Percentiles rank a stretch among this genome's conserved stretches.
Conservation (phyloP, 1,284 basidiomycete species). For the Schizophyllum commune region DNA sequence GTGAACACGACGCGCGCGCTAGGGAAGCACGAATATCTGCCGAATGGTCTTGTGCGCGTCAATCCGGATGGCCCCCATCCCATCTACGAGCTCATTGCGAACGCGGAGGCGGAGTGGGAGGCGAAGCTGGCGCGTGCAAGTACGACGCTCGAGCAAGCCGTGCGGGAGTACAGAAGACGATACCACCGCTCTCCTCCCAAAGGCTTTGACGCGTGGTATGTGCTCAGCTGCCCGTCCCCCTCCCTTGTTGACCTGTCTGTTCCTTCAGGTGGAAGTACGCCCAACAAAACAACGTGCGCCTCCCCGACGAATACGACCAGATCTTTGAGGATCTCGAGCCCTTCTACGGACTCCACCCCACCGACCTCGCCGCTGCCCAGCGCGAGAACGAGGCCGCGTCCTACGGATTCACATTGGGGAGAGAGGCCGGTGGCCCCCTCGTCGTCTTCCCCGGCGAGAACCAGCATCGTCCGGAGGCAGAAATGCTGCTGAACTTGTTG, state of each 20-base stretch:
- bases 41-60: conserved; percentile 28
- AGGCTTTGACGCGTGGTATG: conserved; percentile 42
- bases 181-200: conserved; percentile 36
- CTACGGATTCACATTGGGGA: conserved; percentile 30
- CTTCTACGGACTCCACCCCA: conserved; percentile 40
- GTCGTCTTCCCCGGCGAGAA: conserved; percentile 19
- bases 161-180: conserved; percentile 44
- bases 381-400: conserved; percentile 22
- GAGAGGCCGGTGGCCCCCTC: conserved; percentile 11
- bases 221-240: not conserved
- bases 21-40: conserved; percentile 19
- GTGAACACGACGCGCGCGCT: not conserved
- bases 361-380: conserved; percentile 25
- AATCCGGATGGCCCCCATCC: conserved; percentile 35
- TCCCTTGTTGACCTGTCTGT: not conserved
- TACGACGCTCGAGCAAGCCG: conserved; percentile 43
- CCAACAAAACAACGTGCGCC: conserved; percentile 41
- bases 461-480: not conserved
- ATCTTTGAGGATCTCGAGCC: conserved; percentile 41
- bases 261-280: conserved; percentile 50
- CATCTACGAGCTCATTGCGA: conserved; percentile 42
- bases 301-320: conserved; percentile 52
- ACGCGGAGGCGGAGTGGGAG: conserved; percentile 41
- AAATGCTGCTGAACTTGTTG: not conserved
- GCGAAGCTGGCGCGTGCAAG: conserved; percentile 44